Base-by-base conservation (phyloP, 176 grass and related monocot species). In the Rhynchospora pubera region DNA sequence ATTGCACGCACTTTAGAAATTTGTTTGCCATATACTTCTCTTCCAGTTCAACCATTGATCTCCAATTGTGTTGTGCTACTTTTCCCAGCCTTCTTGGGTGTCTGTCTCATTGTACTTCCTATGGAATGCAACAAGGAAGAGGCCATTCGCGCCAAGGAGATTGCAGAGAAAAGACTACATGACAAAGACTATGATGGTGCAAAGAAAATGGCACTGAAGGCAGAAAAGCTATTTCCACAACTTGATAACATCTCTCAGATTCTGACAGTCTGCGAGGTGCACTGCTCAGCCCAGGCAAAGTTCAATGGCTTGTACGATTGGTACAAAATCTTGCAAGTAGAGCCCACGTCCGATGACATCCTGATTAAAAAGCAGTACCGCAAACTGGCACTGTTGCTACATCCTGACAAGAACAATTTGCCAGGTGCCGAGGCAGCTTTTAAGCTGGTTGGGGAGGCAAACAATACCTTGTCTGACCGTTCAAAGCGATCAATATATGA, bases 401-500 rank as follows among this genome's bases (percentile, higher is more conserved):
- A 98, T 86, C 90, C 95, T 53, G 95, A 98, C 83, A 98, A 98
- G 83, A 98, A 94, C 80, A 81, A 84, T 83, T 91, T 91, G 78
- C 85, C 60, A 73, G 95, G 96, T 68, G 90, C 96, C 68, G 96
- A 98, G 77, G 87, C 89, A 78, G 95, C 95, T 47, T 98, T 98
- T 78, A 98, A 98, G 69, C 87, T 98, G 80, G 80, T 98, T 87
- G 81, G 77, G 4, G 95, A 98, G 86, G 95, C 95, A 64, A 48
- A 94, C 74, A 65, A 85, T 58, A 76, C 83, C 79, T 65, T 98
- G 28, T 98, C 85, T 65, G 95, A 98, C 57, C 65, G 14, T 80
- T 65, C 63, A 13, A 94, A 84, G 65, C 88, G 92, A 24, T 71
- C 64, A 44, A 24, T 75, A 43, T 90, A 98, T 90, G 92, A 93